Evolutionary conservation across 73 alveolate species (phyloP).

Genomic region (Paramecium sonneborni): DNA sequence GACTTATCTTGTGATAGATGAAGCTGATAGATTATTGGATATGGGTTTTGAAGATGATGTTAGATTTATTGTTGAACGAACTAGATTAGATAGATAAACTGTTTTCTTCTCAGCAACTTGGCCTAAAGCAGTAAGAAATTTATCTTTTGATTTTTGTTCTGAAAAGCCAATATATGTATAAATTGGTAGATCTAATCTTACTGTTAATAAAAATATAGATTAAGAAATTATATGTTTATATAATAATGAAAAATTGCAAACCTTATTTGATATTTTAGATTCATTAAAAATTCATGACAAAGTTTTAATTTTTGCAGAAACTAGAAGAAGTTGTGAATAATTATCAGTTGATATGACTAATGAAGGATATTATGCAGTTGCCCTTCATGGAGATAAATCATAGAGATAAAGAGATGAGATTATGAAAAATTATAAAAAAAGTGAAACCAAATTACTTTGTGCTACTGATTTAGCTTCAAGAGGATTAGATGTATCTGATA

Average conservation of each 20-base stretch:
- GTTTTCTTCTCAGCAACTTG: conserved; percentile 81
- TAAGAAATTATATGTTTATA: conserved; percentile 2
- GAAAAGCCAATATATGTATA: conserved; percentile 71
- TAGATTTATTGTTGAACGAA: conserved; percentile 67
- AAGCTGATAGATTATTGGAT: conserved; percentile 87
- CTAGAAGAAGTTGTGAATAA: conserved; percentile 86
- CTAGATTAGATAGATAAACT: conserved; percentile 77
- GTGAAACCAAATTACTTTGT: conserved; percentile 75
- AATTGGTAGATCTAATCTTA: conserved; percentile 73
- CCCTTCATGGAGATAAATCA: conserved; percentile 92
- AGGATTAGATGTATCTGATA: conserved; percentile 92
- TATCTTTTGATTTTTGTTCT: conserved; percentile 76
- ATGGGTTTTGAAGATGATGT: conserved; percentile 84
- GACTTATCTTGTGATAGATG: conserved; percentile 80
- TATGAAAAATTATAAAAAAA: conserved; percentile 71
- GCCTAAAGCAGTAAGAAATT: conserved; percentile 75
- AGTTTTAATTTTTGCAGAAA: conserved; percentile 83
- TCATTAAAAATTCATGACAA: conserved; percentile 66
- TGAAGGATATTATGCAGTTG: conserved; percentile 73
- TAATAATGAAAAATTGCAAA: conserved; percentile 78
- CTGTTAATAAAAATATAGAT: conserved; percentile 54
- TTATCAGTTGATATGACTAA: conserved; percentile 67
- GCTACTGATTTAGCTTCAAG: conserved; percentile 97
- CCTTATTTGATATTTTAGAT: conserved; percentile 55
- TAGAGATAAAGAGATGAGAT: conserved; percentile 78